Base-by-base conservation (phyloP, 306 rosid species). In the Cucurbita maxima region DNA sequence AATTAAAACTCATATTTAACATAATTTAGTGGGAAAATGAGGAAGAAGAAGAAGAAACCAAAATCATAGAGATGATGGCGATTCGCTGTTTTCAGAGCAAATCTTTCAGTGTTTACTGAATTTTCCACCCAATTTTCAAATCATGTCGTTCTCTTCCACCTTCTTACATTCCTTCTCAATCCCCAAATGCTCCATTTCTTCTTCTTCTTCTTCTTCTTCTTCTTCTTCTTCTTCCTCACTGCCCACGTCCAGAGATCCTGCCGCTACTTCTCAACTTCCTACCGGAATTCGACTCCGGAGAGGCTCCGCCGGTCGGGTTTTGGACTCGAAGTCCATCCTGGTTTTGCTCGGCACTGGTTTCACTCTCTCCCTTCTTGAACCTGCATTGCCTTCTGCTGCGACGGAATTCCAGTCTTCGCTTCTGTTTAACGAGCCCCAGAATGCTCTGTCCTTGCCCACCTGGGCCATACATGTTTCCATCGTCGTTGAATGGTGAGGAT, bases 391-490 rank as follows among this genome's bases (percentile, higher is more conserved):
- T 56, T 75, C 83, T 22, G 88, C 88, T 22, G 88, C 85, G 22
- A 67, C 85, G 18, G 85, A 82, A 76, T 77, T 88, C 45, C 84
- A 76, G 5, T 70, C 81, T 44, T 59, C 81, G 37, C 44, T 88
- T 22, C 85, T 84, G 40, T 81, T 90, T 44, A 79, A 78, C 8
- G 99, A 91, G 82, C 99, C 99, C 50, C 36, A 86, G 71, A 94
- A 94, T 80, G 96, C 97, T 15, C 97, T 94, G 45, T 94, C 99
- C 66, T 78, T 94, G 75, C 97, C 97, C 76, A 94, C 99, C 1
- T 94, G 97, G 97, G 92, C 99, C 72, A 53, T 91, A 36, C 99
- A 94, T 36, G 92, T 91, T 40, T 94, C 97, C 77, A 94, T 97
- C 55, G 99, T 94, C 13, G 79, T 78, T 76, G 97, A 91, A 80